phyloP scores from a whole-genome alignment of 129 eudicot species.

The Saposhnikovia divaricata region DNA sequence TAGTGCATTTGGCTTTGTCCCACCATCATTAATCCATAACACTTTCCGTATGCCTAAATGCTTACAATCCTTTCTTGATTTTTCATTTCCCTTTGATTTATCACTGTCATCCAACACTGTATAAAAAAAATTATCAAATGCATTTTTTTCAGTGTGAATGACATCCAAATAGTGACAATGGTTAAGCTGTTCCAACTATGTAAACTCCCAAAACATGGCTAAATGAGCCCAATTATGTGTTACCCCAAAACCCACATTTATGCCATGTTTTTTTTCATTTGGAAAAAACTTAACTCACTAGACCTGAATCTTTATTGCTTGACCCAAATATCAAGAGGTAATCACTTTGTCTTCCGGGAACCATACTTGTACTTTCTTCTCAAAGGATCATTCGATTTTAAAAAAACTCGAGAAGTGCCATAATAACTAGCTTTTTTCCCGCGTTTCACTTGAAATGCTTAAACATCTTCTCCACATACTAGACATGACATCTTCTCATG shows the following conservation, averaged over 20 bases:
- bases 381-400: background rate
- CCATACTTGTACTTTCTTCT: background rate
- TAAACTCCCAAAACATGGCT: background rate
- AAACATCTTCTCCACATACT: background rate
- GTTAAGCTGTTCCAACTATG: background rate
- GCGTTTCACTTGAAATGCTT: background rate
- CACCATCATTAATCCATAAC: no score
- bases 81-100: background rate
- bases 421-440: background rate
- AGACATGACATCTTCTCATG: background rate
- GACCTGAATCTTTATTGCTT: background rate
- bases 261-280: background rate
- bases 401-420: background rate
- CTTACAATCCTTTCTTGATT: background rate
- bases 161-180: background rate
- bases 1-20: no score
- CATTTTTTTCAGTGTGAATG: background rate
- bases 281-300: background rate
- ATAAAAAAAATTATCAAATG: background rate
- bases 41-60: no score
- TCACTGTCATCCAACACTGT: no score
- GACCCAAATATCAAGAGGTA: background rate
- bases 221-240: background rate
- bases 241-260: background rate
- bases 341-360: background rate